Evolutionary conservation across 1,284 basidiomycete genomes (phyloP), one percentile per base, ranked within the genome.

Genomic region (Boletus coffeatus): DNA sequence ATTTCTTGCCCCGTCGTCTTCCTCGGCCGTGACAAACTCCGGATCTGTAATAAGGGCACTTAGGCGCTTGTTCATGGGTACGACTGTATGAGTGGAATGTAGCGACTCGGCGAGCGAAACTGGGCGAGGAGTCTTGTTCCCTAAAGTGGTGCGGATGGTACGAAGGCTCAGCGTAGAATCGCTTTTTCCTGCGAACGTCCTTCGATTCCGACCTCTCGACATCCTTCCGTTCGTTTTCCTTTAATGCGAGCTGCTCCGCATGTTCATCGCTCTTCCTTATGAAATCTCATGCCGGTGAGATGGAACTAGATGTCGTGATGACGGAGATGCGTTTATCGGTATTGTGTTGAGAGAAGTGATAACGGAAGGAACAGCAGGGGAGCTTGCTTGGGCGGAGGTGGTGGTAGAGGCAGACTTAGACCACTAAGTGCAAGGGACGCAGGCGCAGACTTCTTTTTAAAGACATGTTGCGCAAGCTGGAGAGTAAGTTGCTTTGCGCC

Each of bases 81-180:
- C 83, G 61, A 90, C 76, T 21, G 89, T 90, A 69, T 86, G 81
- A 11, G 79, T 86, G 7, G 88, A 90, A 60, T 88, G 87, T 61
- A 89, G 76, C 1, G 87, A 89, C 62, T 89, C 88, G 6, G 87
- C 88, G 74, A 87, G 83, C 8, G 89, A 91, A 32, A 88, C 87
- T 5, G 89, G 88, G 16, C 88, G 80, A 36, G 88, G 86, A 2
- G 83, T 78, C 37, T 81, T 80, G 63, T 75, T 78, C 41, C 79
- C 80, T 21, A 78, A 66, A 29, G 81, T 79, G 53, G 86, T 83
- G 39, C 88, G 82, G 63, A 89, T 83, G 37, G 89, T 90, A 65
- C 82, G 81, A 69, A 87, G 83, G 70, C 87, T 87, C 71, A 87
- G 84, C 11, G 88, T 89, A 6, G 89, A 85, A 73, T 91, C 89